A percentile compares a stretch with the other conserved stretches of the same genome.
Conservation (phyloP, 192 early-diverging fungal genomes). For the Linnemannia exigua region DNA sequence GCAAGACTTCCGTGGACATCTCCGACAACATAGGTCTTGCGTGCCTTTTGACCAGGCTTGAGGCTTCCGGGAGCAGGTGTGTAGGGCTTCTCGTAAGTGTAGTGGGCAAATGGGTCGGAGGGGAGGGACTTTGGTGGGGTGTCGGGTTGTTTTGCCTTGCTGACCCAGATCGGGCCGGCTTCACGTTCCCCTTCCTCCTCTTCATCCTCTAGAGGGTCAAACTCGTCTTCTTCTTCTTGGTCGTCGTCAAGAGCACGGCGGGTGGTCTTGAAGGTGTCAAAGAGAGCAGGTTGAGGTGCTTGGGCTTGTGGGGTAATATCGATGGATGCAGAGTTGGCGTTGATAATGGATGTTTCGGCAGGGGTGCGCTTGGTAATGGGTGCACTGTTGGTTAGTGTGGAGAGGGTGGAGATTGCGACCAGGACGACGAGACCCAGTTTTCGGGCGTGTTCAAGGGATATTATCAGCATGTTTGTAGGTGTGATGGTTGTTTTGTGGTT, state of each 20-base stretch:
- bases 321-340: neutral
- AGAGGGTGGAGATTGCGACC: neutral
- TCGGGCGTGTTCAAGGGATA: neutral
- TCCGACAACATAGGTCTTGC: constrained; percentile 69
- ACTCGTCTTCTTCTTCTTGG: neutral
- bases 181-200: neutral
- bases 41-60: neutral
- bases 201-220: neutral
- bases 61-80: neutral
- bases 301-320: no score
- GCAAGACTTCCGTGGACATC: constrained; percentile 76
- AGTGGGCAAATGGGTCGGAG: constrained; percentile 34
- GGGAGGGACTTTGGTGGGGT: constrained; percentile 26
- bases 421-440: neutral
- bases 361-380: neutral
- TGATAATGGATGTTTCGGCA: neutral
- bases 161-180: neutral
- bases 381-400: neutral
- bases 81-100: constrained; percentile 23
- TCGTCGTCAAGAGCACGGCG: neutral
- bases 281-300: neutral
- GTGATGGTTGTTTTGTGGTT: neutral
- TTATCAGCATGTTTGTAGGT: neutral
- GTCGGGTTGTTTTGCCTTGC: constrained; percentile 18
- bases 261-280: neutral